phyloP scores from a whole-genome alignment of 345 rosid species.

The Populus pruinosa region DNA sequence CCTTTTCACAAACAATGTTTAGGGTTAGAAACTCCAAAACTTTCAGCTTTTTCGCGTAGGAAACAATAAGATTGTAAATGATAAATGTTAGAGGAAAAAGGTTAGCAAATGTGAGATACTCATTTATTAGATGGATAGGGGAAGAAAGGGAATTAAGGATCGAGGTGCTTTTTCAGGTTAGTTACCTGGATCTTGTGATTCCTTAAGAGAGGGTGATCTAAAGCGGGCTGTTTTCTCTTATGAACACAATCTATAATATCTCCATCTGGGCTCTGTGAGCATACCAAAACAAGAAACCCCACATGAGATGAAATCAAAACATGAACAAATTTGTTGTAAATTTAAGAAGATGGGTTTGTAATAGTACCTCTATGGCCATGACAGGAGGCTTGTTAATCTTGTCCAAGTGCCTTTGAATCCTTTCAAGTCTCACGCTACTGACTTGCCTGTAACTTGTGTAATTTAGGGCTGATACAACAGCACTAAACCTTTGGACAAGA shows the following conservation, averaged over 20 bases:
- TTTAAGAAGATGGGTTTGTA: neutral
- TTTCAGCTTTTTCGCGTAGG: neutral
- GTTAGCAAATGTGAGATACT: no score
- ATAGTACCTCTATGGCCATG: slow-evolving; percentile 26
- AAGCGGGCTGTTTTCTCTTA: slow-evolving; percentile 33
- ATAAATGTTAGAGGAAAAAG: neutral
- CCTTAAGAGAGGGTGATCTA: slow-evolving; percentile 32
- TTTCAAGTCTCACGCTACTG: slow-evolving; percentile 64
- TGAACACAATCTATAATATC: slow-evolving; percentile 34
- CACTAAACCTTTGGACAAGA: neutral
- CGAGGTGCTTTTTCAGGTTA: neutral
- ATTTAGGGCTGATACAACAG: slow-evolving; percentile 43
- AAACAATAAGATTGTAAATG: neutral
- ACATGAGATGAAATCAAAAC: neutral
- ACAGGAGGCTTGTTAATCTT: slow-evolving; percentile 31
- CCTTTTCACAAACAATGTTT: neutral
- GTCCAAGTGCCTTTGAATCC: slow-evolving; percentile 35
- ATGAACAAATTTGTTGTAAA: neutral
- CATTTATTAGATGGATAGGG: neutral
- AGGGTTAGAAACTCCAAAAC: neutral
- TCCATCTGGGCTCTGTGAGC: slow-evolving; percentile 34
- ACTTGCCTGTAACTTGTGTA: slow-evolving; percentile 55
- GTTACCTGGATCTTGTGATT: slow-evolving; percentile 35
- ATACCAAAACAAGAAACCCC: neutral
- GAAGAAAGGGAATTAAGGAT: neutral